phyloP scores from a whole-genome alignment of 2,329 filamentous ascomycete species.

The Cryphonectria parasitica region DNA sequence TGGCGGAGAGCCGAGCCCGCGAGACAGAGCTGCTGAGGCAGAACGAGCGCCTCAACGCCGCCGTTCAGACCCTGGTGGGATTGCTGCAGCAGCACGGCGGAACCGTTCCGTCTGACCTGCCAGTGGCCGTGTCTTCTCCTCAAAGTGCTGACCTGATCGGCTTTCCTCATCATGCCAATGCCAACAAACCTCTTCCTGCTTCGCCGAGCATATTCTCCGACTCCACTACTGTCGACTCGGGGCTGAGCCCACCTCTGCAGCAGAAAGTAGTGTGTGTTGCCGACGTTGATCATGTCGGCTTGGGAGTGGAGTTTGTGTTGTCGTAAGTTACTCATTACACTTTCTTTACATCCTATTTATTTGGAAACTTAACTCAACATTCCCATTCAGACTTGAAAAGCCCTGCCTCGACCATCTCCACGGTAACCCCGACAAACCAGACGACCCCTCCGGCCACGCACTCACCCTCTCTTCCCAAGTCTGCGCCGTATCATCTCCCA shows the following conservation, averaged over 20 bases:
- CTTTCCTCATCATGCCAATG: neutral
- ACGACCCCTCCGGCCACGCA: slow-evolving; percentile 35
- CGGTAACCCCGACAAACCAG: slow-evolving; percentile 34
- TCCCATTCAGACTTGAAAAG: slow-evolving; percentile 33
- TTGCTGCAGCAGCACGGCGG: slow-evolving; percentile 31
- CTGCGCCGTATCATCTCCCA: slow-evolving; percentile 15
- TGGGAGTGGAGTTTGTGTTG: slow-evolving; percentile 42
- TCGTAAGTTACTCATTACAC: slow-evolving; percentile 32
- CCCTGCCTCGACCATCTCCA: slow-evolving; percentile 37
- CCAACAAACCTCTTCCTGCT: slow-evolving; percentile 7
- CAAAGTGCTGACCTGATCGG: too few species aligned
- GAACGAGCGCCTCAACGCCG: slow-evolving; percentile 29
- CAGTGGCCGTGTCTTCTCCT: neutral
- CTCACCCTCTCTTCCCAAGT: slow-evolving; percentile 35
- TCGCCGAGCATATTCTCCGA: slow-evolving; percentile 9
- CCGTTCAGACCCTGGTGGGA: slow-evolving; percentile 28
- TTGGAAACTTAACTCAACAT: neutral
- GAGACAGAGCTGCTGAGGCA: slow-evolving; percentile 33
- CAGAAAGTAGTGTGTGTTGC: slow-evolving; percentile 13
- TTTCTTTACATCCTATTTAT: too few species aligned
- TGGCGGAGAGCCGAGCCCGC: slow-evolving; percentile 29
- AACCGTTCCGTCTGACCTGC: slow-evolving; percentile 13
- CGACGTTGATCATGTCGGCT: slow-evolving; percentile 32
- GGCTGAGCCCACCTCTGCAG: neutral
- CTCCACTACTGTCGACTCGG: neutral